These are phyloP conservation scores for Sapria himalayana DNA, from an alignment of 345 rosid genomes.

Conservation along the genomic window DNA sequence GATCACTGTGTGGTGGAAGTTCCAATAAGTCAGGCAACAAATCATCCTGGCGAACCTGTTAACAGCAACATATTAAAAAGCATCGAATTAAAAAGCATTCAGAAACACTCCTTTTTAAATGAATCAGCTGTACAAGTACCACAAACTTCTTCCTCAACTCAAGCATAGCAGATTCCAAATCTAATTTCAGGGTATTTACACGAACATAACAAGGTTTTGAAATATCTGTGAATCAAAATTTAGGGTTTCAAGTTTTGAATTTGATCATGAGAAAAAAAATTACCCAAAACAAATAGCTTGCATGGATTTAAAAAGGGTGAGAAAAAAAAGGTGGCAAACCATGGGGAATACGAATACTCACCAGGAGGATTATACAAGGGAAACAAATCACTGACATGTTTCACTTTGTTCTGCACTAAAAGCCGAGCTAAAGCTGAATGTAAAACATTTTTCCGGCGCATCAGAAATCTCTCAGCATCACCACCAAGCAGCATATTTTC, in stretches of 20 bases:
- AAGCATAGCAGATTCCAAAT: slow-evolving; percentile 32
- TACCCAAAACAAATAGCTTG: too few species aligned
- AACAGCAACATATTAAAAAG: slow-evolving; percentile 3
- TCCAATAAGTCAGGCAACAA: slow-evolving; percentile 45
- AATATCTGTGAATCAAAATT: slow-evolving; percentile 34
- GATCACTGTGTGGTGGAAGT: slow-evolving; percentile 62
- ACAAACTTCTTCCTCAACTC: slow-evolving; percentile 34
- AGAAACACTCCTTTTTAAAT: not conserved
- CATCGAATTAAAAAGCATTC: slow-evolving; percentile 1
- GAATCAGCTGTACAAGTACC: slow-evolving; percentile 20
- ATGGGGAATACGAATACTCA: slow-evolving; percentile 9
- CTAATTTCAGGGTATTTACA: slow-evolving; percentile 66
- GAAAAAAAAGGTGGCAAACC: slow-evolving; percentile 2
- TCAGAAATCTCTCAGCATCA: slow-evolving; percentile 63
- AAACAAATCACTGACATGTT: slow-evolving; percentile 36
- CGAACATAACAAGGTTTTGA: slow-evolving; percentile 62
- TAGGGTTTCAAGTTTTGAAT: not conserved
- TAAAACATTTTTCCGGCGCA: slow-evolving; percentile 27
- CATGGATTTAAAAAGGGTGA: not conserved
- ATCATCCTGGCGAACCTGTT: slow-evolving; percentile 62
- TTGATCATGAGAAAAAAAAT: not conserved
- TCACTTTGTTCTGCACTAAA: slow-evolving; percentile 40
- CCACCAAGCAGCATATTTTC: slow-evolving; percentile 28
- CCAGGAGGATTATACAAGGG: slow-evolving; percentile 30
- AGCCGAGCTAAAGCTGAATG: slow-evolving; percentile 39